Evolutionary conservation across 2,329 filamentous ascomycete genomes (phyloP), one percentile per base, ranked within the genome.

Genomic region (Penicillium psychrosexuale): DNA sequence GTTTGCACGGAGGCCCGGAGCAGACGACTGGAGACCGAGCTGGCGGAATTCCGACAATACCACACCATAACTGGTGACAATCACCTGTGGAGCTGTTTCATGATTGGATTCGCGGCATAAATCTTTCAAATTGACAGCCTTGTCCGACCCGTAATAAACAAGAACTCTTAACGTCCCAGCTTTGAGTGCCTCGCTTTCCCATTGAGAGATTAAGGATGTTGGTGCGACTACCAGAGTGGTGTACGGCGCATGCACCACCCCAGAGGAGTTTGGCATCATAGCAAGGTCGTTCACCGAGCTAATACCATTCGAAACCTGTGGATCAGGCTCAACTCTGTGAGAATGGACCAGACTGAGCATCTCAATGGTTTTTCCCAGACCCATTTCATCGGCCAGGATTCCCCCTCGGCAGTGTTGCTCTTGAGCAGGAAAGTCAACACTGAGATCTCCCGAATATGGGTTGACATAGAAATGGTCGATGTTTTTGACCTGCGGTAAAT

Each of bases 221-320:
- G 94, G 94, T 0, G 94, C 94, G n/a, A 99, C 83, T 0, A 99
- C 93, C 3, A 99, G 78, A 0, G 94, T 99, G 0, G 94, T 97
- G 68, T 88, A 90, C 0, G 91, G 92, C 1, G 92, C 94, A 50
- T 81, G 72, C 44, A 88, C 80, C 3, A 91, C 76, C 1, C 77
- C 76, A 9, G 79, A 72, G 15, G 83, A 81, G 39, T 80, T 80
- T 0, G 83, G 82, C 12, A 90, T 72, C 49, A 85, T 81, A 7
- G 85, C 81, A 5, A 94, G 78, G 42, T 80, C 77, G 59, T 84
- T 85, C 22, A 88, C 78, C 4, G 80, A 82, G 5, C 68, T 64
- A 15, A 68, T 58, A 37, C 62, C 59, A 57, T 68, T 64, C 37
- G 64, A 63, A 22, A 61, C 47, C 8, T 71, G 62, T 12, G 68